phyloP scores from a whole-genome alignment of 164 flowering plant genomes.

The Kalanchoe fedtschenkoi region DNA sequence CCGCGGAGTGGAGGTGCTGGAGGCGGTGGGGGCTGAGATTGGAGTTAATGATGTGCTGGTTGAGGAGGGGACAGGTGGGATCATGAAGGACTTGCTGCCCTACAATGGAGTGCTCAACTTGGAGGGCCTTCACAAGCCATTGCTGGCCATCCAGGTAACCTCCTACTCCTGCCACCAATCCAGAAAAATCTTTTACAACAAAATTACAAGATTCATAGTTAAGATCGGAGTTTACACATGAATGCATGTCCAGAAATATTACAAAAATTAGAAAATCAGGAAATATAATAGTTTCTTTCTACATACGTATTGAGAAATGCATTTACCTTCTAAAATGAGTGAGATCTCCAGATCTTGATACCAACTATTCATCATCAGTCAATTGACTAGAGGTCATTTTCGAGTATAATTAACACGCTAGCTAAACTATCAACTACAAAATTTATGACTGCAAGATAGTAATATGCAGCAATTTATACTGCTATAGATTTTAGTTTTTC shows the following conservation, averaged over 20 bases:
- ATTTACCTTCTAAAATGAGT: no score
- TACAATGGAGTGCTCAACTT: conserved; percentile 61
- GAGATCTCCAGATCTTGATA: no score
- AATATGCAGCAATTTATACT: background rate
- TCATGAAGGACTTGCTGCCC: conserved; percentile 58
- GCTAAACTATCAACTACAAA: background rate
- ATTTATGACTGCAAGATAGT: background rate
- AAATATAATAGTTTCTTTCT: no score
- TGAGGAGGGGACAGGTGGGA: conserved; percentile 30
- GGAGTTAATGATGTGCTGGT: conserved; percentile 56
- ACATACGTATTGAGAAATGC: no score
- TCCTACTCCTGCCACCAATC: background rate
- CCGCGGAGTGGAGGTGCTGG: conserved; percentile 43
- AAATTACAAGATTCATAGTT: background rate
- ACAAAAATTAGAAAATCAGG: no score
- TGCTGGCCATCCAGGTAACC: conserved; percentile 65
- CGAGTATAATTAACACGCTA: no score
- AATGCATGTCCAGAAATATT: no score
- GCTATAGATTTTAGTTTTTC: no score
- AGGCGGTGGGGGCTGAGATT: conserved; percentile 51
- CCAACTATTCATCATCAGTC: no score
- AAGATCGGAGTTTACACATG: no score
- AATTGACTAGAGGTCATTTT: no score
- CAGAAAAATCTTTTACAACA: background rate
- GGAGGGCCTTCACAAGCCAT: conserved; percentile 67